phyloP scores from a whole-genome alignment of 208 protist genomes.

The Crithidia fasciculata region DNA sequence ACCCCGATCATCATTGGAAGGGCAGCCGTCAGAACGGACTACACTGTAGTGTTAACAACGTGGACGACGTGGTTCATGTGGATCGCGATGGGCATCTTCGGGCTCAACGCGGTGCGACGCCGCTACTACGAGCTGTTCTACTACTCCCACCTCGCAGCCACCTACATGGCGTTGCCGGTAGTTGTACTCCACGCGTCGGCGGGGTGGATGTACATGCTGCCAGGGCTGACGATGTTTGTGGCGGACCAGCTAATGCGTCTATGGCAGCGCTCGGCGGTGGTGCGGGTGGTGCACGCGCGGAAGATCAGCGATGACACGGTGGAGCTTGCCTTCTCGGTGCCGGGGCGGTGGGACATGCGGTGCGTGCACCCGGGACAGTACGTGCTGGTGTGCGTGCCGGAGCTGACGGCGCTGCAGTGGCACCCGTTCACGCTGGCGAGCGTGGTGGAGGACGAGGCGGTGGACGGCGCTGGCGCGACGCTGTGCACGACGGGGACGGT shows the following conservation, averaged over 20 bases:
- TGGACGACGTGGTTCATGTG: constrained; percentile 45
- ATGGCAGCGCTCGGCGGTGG: constrained; percentile 37
- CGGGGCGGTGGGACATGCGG: constrained; percentile 8
- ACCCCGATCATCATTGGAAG: constrained; percentile 21
- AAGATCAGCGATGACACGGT: constrained; percentile 29
- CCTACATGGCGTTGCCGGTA: constrained; percentile 52
- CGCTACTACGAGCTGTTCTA: constrained; percentile 73
- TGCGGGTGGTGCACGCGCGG: constrained; percentile 24
- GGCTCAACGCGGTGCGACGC: constrained; percentile 48
- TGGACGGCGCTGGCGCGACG: neutral
- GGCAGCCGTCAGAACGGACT: constrained; percentile 34
- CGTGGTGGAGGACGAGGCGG: constrained; percentile 25
- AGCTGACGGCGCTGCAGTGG: constrained; percentile 67
- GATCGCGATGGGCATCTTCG: constrained; percentile 56
- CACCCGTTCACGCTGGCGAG: constrained; percentile 65
- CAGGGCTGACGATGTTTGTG: constrained; percentile 57
- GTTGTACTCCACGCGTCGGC: constrained; percentile 60
- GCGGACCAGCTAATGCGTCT: constrained; percentile 54
- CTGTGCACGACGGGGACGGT: constrained; percentile 15
- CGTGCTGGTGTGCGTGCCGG: constrained; percentile 60
- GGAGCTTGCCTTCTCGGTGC: constrained; percentile 31
- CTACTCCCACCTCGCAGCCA: constrained; percentile 59
- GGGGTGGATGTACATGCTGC: constrained; percentile 68
- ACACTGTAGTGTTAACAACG: constrained; percentile 45
- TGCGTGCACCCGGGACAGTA: constrained; percentile 44